Evolutionary conservation across 2,329 filamentous ascomycete genomes (phyloP).

Genomic region (Plectosphaerella plurivora): DNA sequence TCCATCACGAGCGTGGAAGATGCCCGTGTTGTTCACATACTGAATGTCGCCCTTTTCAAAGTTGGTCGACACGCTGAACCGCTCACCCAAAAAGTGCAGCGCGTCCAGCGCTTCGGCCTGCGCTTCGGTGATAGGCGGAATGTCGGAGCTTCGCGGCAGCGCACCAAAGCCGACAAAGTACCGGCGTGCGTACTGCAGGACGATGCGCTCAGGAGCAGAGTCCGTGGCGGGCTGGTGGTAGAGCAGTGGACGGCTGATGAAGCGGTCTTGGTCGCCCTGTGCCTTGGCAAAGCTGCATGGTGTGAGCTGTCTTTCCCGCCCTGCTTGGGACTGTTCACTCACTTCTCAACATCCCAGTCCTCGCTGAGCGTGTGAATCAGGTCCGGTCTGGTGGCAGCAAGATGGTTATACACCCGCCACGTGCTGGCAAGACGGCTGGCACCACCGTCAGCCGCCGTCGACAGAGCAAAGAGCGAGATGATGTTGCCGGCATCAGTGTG

Average conservation of each 20-base stretch:
- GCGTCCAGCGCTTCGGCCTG: slow-evolving; percentile 50
- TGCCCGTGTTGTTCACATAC: slow-evolving; percentile 49
- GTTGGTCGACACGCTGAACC: slow-evolving; percentile 36
- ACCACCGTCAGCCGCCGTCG: slow-evolving; percentile 47
- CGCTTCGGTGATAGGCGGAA: slow-evolving; percentile 52
- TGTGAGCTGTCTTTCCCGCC: neutral
- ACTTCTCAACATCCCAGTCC: slow-evolving; percentile 44
- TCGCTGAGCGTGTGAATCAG: slow-evolving; percentile 51
- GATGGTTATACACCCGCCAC: slow-evolving; percentile 58
- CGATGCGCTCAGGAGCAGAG: slow-evolving; percentile 43
- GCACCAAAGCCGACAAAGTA: slow-evolving; percentile 54
- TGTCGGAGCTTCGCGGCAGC: slow-evolving; percentile 44
- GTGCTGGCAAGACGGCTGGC: slow-evolving; percentile 54
- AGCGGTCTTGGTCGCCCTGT: slow-evolving; percentile 28
- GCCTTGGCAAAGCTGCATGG: slow-evolving; percentile 44
- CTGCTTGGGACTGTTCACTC: slow-evolving; percentile 12
- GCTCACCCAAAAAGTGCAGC: slow-evolving; percentile 44
- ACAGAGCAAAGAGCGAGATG: slow-evolving; percentile 52
- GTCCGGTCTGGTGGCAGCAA: slow-evolving; percentile 54
- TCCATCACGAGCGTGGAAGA: slow-evolving; percentile 48
- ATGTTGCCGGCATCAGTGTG: slow-evolving; percentile 59
- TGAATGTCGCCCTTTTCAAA: slow-evolving; percentile 49
- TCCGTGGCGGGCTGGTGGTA: slow-evolving; percentile 47
- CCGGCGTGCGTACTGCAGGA: slow-evolving; percentile 57
- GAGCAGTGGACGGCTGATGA: slow-evolving; percentile 45